Evolutionary conservation across 371 early-diverging fungal species (phyloP), one percentile per base, ranked within the genome.

Genomic region (Funneliformis caledonium): DNA sequence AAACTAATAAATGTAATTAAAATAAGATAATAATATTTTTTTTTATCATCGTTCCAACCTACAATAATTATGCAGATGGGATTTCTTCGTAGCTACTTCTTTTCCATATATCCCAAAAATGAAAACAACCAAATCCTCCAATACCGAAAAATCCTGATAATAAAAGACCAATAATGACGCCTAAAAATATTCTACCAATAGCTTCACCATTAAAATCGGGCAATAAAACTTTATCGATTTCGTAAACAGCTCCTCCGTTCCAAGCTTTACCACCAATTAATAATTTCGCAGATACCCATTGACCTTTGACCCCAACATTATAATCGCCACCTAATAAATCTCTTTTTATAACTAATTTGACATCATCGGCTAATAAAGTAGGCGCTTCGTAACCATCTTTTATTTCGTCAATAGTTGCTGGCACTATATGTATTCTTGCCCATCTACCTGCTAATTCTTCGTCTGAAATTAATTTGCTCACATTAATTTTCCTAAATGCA

Each of bases 171-270:
- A 72, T 26, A 22, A 12, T 31, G 12, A 72, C 12, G 9, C 19
- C 48, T 48, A 45, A 31, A 42, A 72, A 72, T 16, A 26, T 42
- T 11, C 50, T 45, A 14, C 72, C 72, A 26, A 72, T 72, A 12
- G 48, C 31, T 11, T 45, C 16, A 26, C 4, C 12, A 47, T 11
- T 2, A 31, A 26, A 31, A 31, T 22, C 50, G 10, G 72, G 72
- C 8, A 48, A 48, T 72, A 79, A 52, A 6, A 79, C 79, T 31
- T 79, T 79, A 70, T 79, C 79, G 14, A 79, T 50, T 33, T 56
- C 42, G 26, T 69, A 79, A 56, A 79, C 70, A 16, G 59, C 70
- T 3, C 79, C 79, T 10, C 70, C 70, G 70, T 79, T 68, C 79
- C 65, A 56, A 26, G 79, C 16, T 59, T 45, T 68, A 22, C 79